Evolutionary conservation across 2,329 filamentous ascomycete species (phyloP).

Genomic region (Bipolaris gigantea): DNA sequence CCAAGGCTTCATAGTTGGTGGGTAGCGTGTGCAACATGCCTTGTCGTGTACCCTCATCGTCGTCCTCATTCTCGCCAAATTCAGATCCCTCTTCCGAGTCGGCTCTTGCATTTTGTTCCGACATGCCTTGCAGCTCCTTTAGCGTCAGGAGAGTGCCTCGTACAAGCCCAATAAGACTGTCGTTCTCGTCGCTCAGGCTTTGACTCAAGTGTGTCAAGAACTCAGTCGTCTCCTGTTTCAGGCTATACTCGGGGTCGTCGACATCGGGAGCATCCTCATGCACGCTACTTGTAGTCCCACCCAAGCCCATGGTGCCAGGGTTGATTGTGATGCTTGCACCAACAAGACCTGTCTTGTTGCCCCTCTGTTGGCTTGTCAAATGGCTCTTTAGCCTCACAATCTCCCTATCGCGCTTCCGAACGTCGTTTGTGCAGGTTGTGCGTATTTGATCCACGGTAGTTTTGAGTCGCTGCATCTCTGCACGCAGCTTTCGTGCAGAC

Average conservation of each 20-base stretch:
- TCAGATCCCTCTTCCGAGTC: constrained; percentile 32
- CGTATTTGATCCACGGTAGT: constrained; percentile 79
- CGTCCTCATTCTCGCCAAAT: constrained; percentile 40
- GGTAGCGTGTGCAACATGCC: constrained; percentile 52
- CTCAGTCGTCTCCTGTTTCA: constrained; percentile 85
- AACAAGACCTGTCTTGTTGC: constrained; percentile 50
- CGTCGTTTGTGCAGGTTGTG: constrained; percentile 83
- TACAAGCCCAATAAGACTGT: constrained; percentile 73
- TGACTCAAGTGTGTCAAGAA: constrained; percentile 85
- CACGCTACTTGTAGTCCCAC: constrained; percentile 42
- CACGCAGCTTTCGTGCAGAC: constrained; percentile 74
- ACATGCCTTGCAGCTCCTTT: constrained; percentile 63
- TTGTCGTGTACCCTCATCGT: constrained; percentile 36
- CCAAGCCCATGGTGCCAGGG: constrained; percentile 35
- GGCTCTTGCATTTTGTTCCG: constrained; percentile 37
- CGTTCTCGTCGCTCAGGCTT: constrained; percentile 88
- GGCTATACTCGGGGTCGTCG: constrained; percentile 63
- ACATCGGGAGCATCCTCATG: constrained; percentile 59
- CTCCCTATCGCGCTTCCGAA: constrained; percentile 86
- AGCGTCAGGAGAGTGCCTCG: constrained; percentile 71
- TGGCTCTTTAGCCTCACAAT: constrained; percentile 88
- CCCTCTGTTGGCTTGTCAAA: constrained; percentile 65
- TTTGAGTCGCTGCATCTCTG: constrained; percentile 80
- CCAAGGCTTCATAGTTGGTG: constrained; percentile 69
- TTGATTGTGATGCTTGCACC: constrained; percentile 55